Evolutionary conservation across 495 filamentous ascomycete genomes (phyloP), one percentile per base, ranked within the genome.

Genomic region (Xylaria bambusicola): DNA sequence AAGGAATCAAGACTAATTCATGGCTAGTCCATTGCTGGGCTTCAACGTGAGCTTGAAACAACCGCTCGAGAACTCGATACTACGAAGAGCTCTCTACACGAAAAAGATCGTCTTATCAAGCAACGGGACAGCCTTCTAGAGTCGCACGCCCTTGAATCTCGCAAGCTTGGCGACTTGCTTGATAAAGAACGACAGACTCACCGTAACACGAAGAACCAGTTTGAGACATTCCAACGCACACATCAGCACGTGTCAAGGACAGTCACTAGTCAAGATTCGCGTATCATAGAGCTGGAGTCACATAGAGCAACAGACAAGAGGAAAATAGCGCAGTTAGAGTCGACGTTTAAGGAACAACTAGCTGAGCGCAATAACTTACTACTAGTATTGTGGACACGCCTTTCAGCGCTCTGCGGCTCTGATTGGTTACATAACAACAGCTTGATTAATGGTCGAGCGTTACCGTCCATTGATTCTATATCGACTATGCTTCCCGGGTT

Each of bases 121-220:
- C 91, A 94, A 66, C 90, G 94, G n/a, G 93, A 98, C 63, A 81
- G 84, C 26, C 80, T 97, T n/a, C 84, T 98, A 15, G 94, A 98
- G 73, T 89, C 84, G 49, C 86, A 93, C 65, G 90, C 86, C 0
- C 85, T 97, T 41, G 94, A 98, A 68, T 88, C 84, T 29, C 84
- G 89, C 50, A 92, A 92, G 66, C 77, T 98, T 26, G 85, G 85
- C 6, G 93, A 98, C 52, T 78, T 97, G 45, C 85, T 98, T 27
- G 94, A 98, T 27, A 93, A 93, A 53, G 94, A 98, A 74, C 86
- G 92, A 31, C 84, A 90, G 63, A 85, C 85, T 48, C 91, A 94
- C 56, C 85, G 89, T 38, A 87, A 88, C 52, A 91, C 94, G 61
- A 92, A 91, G 67, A 81, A 89, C 58, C 86, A 93, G 38, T 92